These are phyloP conservation scores for Phialophora tarda DNA, from an alignment of 2,329 filamentous ascomycete species.

Conservation along the genomic window DNA sequence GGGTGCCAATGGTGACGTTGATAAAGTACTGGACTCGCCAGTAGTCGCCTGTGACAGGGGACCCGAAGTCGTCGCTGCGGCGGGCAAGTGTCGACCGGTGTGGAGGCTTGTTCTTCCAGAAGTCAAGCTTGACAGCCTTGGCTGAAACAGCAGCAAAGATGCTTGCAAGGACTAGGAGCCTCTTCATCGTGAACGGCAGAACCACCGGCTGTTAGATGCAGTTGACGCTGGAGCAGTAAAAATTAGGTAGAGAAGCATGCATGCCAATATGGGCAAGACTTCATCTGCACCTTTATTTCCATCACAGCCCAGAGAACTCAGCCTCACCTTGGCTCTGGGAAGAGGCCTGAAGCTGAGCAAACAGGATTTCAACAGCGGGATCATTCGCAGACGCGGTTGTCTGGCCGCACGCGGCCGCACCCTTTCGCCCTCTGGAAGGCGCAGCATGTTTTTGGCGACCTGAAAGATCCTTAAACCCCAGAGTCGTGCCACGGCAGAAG, in stretches of 20 bases:
- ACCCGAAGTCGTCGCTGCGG: background rate
- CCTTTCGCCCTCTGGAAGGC: background rate
- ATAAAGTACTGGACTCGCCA: slow-evolving; percentile 4
- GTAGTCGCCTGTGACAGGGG: background rate
- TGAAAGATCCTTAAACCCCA: background rate
- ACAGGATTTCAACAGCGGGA: background rate
- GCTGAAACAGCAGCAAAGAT: background rate
- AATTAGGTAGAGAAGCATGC: background rate
- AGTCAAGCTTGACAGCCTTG: background rate
- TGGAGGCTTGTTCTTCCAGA: background rate
- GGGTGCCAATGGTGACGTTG: slow-evolving; percentile 61
- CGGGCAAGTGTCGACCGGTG: background rate
- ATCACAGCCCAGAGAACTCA: background rate
- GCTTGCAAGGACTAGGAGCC: background rate
- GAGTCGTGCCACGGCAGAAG: background rate
- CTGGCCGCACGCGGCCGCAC: too few species aligned
- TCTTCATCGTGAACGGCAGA: background rate
- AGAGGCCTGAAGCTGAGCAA: background rate
- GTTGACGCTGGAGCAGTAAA: background rate
- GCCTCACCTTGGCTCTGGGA: background rate
- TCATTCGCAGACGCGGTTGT: background rate
- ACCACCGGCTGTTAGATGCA: background rate
- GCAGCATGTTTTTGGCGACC: background rate
- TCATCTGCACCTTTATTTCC: background rate
- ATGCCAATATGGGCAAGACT: background rate